These are phyloP conservation scores for Saturnispora silvae DNA, from an alignment of 805 yeast genomes.

Conservation along the genomic window DNA sequence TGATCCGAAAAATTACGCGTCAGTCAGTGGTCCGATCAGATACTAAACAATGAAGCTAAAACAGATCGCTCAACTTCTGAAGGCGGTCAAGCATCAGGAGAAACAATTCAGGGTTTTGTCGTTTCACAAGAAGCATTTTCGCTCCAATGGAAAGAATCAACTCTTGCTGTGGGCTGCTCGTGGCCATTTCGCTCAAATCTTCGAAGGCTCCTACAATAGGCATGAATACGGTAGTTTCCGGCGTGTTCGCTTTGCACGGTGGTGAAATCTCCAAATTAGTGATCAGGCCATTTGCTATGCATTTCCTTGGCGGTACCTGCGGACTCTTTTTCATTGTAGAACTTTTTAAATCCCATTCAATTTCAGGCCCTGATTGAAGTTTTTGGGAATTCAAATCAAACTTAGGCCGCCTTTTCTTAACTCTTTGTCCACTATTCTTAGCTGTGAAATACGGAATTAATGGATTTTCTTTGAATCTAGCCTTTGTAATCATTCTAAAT, in stretches of 20 bases:
- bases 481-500: constrained; percentile 38
- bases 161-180: not conserved
- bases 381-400: constrained; percentile 23
- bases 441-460: constrained; percentile 12
- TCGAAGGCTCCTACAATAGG: not conserved
- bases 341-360: constrained; percentile 19
- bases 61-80: too few species aligned
- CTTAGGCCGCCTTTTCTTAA: constrained; percentile 30
- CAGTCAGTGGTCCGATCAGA: too few species aligned
- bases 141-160: not conserved
- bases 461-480: constrained; percentile 21
- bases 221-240: constrained; percentile 4
- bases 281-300: not conserved
- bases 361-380: constrained; percentile 18
- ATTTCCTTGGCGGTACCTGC: not conserved
- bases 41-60: too few species aligned
- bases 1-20: too few species aligned
- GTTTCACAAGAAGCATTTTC: not conserved
- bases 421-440: constrained; percentile 1
- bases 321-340: too few species aligned
- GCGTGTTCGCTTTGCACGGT: not conserved
- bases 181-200: not conserved
- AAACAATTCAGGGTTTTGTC: constrained; percentile 2
- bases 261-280: constrained; percentile 2
- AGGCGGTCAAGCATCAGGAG: too few species aligned